Evolutionary conservation across 2,329 filamentous ascomycete species (phyloP), one percentile per base, ranked within the genome.

Genomic region (Epichloe uncinata): DNA sequence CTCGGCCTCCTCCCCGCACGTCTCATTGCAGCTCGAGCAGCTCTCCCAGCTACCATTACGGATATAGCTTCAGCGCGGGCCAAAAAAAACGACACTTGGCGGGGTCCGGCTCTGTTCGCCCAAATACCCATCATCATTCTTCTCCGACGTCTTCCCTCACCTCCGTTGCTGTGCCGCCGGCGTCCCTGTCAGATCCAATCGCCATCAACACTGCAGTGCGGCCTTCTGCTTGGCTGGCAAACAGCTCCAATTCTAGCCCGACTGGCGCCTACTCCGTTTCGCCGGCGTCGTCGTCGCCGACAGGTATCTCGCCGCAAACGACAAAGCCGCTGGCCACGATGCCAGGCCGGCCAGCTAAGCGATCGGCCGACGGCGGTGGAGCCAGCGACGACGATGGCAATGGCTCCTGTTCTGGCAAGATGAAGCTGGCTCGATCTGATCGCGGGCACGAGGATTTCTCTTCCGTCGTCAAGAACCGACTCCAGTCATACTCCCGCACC

Each of bases 401-500:
- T 53, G 34, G 36, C 46, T 52, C 50, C 49, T 54, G 52, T 43
- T 54, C 36, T 18, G 35, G 57, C 51, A 76, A 74, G 62, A 59
- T 67, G 55, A 78, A 77, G 63, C 60, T 74, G 50, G 68, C 74
- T 38, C 66, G 72, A n/a, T 58, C 74, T 18, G 73, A 77, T 42
- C 69, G 69, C 50, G 66, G 66, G 4, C 59, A 66, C 22, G 70
- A 74, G 46, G 73, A 77, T 55, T 79, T 78, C 54, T 79, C 75
- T 3, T 71, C 65, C 50, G 72, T 75, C 34, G 74, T 79, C 55
- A 78, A 78, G 67, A 75, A 65, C 59, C 73, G 75, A 49, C 64
- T 79, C 42, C 72, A 74, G 55, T 72, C 73, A 3, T 77, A 77
- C 55, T 76, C 74, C 18, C 70, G 77, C 51, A 94, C 87, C 0